A percentile compares a stretch with the other conserved stretches of the same genome.
Evolutionary conservation across 2,329 filamentous ascomycete genomes (phyloP).

Genomic region (Trichoderma hamatum): DNA sequence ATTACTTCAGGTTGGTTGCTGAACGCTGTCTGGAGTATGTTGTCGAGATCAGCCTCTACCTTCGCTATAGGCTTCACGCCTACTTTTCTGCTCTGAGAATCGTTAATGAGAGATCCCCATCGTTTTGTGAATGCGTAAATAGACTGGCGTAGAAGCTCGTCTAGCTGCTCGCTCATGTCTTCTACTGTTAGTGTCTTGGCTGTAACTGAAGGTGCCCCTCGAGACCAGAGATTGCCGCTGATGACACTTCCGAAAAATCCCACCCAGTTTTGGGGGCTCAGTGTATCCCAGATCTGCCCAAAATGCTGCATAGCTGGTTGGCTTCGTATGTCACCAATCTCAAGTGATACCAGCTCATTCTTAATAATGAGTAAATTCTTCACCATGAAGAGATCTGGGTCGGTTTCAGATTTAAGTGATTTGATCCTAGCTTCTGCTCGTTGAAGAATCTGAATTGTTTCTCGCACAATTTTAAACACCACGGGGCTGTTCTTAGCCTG

Average conservation of each 20-base stretch:
- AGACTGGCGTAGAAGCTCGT: constrained; percentile 63
- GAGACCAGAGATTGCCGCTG: constrained; percentile 57
- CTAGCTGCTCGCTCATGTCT: constrained; percentile 66
- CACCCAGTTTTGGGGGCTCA: constrained; percentile 60
- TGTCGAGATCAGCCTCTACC: constrained; percentile 60
- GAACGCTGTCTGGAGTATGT: constrained; percentile 60
- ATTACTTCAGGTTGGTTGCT: constrained; percentile 62
- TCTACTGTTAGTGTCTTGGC: constrained; percentile 51
- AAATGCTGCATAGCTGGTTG: constrained; percentile 62
- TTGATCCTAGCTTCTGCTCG: constrained; percentile 73
- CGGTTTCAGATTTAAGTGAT: constrained; percentile 60
- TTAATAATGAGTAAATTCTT: constrained; percentile 94
- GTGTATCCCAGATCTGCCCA: constrained; percentile 65
- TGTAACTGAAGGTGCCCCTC: constrained; percentile 41
- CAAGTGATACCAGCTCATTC: constrained; percentile 92
- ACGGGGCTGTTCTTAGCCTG: constrained; percentile 55
- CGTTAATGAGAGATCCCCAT: constrained; percentile 57
- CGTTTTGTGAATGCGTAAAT: constrained; percentile 66
- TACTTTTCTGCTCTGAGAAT: constrained; percentile 51
- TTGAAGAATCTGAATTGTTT: constrained; percentile 82
- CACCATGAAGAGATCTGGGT: constrained; percentile 89
- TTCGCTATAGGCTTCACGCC: constrained; percentile 55
- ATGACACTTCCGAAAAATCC: constrained; percentile 63
- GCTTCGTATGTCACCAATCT: constrained; percentile 74
- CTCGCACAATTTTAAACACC: constrained; percentile 76